Percentiles rank a stretch among this genome's conserved stretches.
Evolutionary conservation across 2,329 filamentous ascomycete genomes (phyloP).

Genomic region (Pseudopithomyces maydicus): DNA sequence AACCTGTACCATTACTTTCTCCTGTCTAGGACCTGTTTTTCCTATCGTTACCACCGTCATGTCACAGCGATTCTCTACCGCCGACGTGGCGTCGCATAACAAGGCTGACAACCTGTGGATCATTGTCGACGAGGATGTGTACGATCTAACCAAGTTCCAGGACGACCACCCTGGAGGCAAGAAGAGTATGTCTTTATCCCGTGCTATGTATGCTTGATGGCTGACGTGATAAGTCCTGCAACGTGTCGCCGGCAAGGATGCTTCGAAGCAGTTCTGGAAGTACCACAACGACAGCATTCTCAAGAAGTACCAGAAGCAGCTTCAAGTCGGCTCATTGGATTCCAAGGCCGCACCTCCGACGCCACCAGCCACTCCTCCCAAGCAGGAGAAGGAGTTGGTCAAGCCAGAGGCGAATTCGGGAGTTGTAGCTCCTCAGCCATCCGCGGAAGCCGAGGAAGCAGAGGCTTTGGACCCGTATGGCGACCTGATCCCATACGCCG

Average conservation of each 20-base stretch:
- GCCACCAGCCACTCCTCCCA: slow-evolving; percentile 54
- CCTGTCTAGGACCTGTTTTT: slow-evolving; percentile 8
- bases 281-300: slow-evolving; percentile 65
- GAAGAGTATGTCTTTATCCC: slow-evolving; percentile 61
- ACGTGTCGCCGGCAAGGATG: slow-evolving; percentile 69
- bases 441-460: slow-evolving; percentile 57
- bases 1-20: slow-evolving; percentile 17
- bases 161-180: slow-evolving; percentile 68
- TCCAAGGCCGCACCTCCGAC: slow-evolving; percentile 68
- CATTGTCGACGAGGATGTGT: slow-evolving; percentile 92
- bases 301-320: slow-evolving; percentile 66
- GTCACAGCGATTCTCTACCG: slow-evolving; percentile 83
- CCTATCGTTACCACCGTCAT: slow-evolving; percentile 55
- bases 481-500: slow-evolving; percentile 84
- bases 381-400: slow-evolving; percentile 55
- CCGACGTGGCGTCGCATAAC: slow-evolving; percentile 91
- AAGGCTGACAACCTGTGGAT: slow-evolving; percentile 86
- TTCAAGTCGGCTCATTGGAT: slow-evolving; percentile 76
- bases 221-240: slow-evolving; percentile 59
- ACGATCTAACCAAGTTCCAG: slow-evolving; percentile 78
- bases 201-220: neutral
- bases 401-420: slow-evolving; percentile 66
- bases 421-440: slow-evolving; percentile 48
- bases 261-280: slow-evolving; percentile 72
- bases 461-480: slow-evolving; percentile 86